Evolutionary conservation across 192 early-diverging fungal species (phyloP).

Genomic region (Chytriomyces hyalinus): DNA sequence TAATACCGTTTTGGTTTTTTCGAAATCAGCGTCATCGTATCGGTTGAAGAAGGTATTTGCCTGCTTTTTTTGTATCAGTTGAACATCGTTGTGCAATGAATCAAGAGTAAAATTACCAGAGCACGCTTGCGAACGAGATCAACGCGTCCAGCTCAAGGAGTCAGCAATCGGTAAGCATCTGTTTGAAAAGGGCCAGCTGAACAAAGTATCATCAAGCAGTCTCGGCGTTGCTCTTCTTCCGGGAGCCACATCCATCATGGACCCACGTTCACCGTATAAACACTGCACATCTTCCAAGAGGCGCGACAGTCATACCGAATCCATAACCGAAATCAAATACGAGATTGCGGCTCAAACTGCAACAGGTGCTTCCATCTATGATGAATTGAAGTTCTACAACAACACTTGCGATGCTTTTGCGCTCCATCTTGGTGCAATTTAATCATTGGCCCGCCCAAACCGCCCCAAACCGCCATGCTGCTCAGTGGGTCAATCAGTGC

Average conservation of each 20-base stretch:
- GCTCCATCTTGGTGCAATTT: background rate
- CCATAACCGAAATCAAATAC: background rate
- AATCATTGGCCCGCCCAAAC: background rate
- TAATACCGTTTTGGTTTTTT: background rate
- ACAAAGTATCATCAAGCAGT: background rate
- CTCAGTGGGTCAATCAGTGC: background rate
- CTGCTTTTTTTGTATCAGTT: too few relatives aligned
- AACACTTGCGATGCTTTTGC: background rate
- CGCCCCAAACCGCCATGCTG: background rate
- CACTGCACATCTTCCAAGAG: background rate
- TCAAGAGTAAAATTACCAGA: too few relatives aligned
- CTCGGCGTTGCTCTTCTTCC: background rate
- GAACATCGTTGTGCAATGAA: too few relatives aligned
- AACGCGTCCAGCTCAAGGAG: background rate
- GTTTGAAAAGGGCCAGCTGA: too few relatives aligned
- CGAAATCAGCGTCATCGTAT: background rate
- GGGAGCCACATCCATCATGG: background rate
- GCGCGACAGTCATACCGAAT: background rate
- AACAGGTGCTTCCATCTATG: background rate
- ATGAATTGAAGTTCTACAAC: background rate
- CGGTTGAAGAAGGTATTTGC: too few relatives aligned
- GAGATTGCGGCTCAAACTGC: background rate
- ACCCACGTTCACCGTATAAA: background rate
- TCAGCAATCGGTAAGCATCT: too few relatives aligned
- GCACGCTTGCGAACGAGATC: constrained; percentile 26